Percentiles rank a stretch among this genome's conserved stretches.
Evolutionary conservation across 495 filamentous ascomycete species (phyloP).

Genomic region (Penicillium macrosclerotiorum): DNA sequence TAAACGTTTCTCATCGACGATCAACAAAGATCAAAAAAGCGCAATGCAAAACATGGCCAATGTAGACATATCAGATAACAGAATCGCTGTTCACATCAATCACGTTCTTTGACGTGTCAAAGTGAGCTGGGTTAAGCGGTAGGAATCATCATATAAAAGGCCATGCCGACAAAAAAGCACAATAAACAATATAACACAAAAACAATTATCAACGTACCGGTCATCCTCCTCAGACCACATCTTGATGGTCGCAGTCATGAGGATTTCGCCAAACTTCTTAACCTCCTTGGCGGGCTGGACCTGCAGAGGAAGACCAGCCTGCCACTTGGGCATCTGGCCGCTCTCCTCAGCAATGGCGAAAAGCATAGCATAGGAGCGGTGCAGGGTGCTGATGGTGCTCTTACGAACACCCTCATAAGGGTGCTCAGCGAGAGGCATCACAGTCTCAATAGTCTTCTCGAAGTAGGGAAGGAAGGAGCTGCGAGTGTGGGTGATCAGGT

Average conservation of each 20-base stretch:
- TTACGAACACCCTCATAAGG: constrained; percentile 91
- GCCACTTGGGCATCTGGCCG: constrained; percentile 77
- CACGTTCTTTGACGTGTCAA: constrained; percentile 74
- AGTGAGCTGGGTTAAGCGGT: constrained; percentile 99
- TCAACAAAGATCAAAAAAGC: constrained; percentile 8
- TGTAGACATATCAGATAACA: constrained; percentile 34
- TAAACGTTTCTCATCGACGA: neutral
- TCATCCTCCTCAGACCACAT: constrained; percentile 89
- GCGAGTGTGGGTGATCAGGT: constrained; percentile 83
- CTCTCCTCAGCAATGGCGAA: constrained; percentile 83
- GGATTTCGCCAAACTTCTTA: constrained; percentile 81
- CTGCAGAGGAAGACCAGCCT: constrained; percentile 81
- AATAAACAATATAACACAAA: constrained; percentile 17
- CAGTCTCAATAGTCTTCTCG: constrained; percentile 80
- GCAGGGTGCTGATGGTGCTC: constrained; percentile 83
- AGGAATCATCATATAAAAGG: constrained; percentile 72
- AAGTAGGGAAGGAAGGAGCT: constrained; percentile 79
- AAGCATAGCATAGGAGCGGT: constrained; percentile 89
- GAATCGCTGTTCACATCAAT: constrained; percentile 88
- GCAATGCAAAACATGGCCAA: constrained; percentile 14
- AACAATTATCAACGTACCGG: constrained; percentile 62
- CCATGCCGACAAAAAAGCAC: constrained; percentile 13
- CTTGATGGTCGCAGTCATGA: constrained; percentile 78
- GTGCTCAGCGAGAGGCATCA: constrained; percentile 79
- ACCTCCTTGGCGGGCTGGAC: constrained; percentile 73